Evolutionary conservation across 108 stramenopile species (phyloP).

Genomic region (Cyclotella sp.): DNA sequence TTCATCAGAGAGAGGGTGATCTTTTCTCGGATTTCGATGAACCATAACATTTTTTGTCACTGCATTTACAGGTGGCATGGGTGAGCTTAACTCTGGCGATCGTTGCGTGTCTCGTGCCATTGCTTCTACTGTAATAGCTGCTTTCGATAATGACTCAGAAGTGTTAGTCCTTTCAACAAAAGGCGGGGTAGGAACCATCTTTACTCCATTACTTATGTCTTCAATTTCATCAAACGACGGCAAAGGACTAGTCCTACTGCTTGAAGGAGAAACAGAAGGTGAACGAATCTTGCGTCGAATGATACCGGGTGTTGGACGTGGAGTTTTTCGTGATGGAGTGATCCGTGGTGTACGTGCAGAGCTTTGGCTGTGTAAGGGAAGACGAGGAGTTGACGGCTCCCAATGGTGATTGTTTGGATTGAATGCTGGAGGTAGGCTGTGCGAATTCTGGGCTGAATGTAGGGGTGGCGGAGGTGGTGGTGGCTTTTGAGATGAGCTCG

Average conservation of each 20-base stretch:
- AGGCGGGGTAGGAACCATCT: neutral
- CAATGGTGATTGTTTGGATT: slow-evolving; percentile 1
- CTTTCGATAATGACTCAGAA: no score
- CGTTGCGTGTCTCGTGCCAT: no score
- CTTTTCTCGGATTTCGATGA: neutral
- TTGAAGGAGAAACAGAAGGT: slow-evolving; percentile 37
- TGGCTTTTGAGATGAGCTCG: neutral
- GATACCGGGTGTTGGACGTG: slow-evolving; percentile 47
- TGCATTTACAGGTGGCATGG: no score
- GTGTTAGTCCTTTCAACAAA: neutral
- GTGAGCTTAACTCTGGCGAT: no score
- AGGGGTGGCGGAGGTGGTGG: slow-evolving; percentile 10
- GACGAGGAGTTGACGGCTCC: neutral
- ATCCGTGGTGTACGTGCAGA: neutral
- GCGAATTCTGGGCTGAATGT: neutral
- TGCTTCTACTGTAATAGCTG: no score
- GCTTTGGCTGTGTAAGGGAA: neutral
- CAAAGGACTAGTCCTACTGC: slow-evolving; percentile 15
- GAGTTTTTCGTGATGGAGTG: slow-evolving; percentile 18
- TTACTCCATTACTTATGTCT: neutral
- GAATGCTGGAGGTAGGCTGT: neutral
- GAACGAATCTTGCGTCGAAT: slow-evolving; percentile 48
- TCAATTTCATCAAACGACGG: slow-evolving; percentile 18
- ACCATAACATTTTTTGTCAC: no score
- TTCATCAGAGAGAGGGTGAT: neutral